phyloP scores from a whole-genome alignment of 108 stramenopile species.

The Chaetoceros tenuissimus region DNA sequence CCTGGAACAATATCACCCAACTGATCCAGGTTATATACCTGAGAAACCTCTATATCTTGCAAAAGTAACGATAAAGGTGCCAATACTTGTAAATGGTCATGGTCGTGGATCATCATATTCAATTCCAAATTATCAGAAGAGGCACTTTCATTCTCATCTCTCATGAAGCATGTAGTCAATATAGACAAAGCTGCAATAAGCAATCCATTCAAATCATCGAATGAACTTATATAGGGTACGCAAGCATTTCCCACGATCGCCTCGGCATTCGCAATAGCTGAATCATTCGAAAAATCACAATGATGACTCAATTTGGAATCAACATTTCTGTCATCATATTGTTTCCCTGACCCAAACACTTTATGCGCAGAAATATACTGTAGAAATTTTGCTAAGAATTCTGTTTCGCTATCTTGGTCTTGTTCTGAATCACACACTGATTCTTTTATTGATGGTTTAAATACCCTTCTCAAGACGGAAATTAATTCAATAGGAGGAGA shows the following conservation, averaged over 20 bases:
- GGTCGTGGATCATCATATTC: constrained; percentile 1
- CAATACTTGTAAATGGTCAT: not conserved
- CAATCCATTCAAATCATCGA: constrained; percentile 25
- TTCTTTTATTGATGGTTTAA: constrained; percentile 32
- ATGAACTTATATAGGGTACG: constrained; percentile 8
- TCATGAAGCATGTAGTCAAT: constrained; percentile 19
- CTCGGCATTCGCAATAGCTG: constrained; percentile 29
- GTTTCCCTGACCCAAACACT: not conserved
- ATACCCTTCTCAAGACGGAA: constrained; percentile 39
- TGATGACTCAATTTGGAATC: not conserved
- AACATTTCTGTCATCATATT: not conserved
- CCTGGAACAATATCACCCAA: too few species aligned
- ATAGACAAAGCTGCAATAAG: constrained; percentile 54
- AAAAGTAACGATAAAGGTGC: not conserved
- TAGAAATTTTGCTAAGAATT: too few species aligned
- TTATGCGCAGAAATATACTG: not conserved
- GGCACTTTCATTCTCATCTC: constrained; percentile 10
- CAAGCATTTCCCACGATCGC: constrained; percentile 47
- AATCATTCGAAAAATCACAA: not conserved
- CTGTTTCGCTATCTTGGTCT: not conserved
- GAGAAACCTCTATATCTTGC: not conserved
- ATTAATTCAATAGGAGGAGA: constrained; percentile 47
- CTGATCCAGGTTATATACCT: constrained; percentile 1
- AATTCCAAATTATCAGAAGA: not conserved
- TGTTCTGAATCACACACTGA: constrained; percentile 23